phyloP scores from a whole-genome alignment of 1,139 yeast genomes.

The Kazachstania sp. region DNA sequence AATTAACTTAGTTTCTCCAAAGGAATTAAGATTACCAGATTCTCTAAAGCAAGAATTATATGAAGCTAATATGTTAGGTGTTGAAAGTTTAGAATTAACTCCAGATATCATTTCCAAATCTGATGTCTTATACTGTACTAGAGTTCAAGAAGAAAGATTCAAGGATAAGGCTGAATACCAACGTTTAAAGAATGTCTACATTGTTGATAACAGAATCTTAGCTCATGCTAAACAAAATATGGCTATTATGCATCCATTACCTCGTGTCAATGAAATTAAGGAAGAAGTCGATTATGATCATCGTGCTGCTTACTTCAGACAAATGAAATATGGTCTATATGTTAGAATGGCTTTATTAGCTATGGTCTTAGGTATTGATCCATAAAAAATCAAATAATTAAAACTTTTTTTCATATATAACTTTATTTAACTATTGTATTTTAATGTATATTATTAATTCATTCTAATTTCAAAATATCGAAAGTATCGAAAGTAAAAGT shows the following conservation, averaged over 20 bases:
- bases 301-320: constrained; percentile 98
- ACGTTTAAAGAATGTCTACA: constrained; percentile 81
- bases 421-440: not conserved
- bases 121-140: constrained; percentile 94
- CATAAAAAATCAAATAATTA: not conserved
- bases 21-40: constrained; percentile 75
- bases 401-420: not conserved
- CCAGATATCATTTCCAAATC: constrained; percentile 79
- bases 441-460: not conserved
- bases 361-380: constrained; percentile 88
- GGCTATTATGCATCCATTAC: constrained; percentile 99
- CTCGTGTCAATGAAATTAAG: constrained; percentile 91
- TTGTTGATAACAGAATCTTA: constrained; percentile 86
- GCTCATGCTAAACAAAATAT: constrained; percentile 93
- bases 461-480: too few species aligned
- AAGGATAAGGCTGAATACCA: constrained; percentile 66
- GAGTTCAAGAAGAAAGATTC: constrained; percentile 97
- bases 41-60: constrained; percentile 57
- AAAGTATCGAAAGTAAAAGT: too few species aligned
- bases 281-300: constrained; percentile 99
- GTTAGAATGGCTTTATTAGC: constrained; percentile 98
- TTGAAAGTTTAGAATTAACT: constrained; percentile 69
- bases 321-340: constrained; percentile 95
- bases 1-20: constrained; percentile 86
- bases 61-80: constrained; percentile 57